Evolutionary conservation across 2,329 filamentous ascomycete genomes (phyloP).

Genomic region (Cordyceps pruinosa): DNA sequence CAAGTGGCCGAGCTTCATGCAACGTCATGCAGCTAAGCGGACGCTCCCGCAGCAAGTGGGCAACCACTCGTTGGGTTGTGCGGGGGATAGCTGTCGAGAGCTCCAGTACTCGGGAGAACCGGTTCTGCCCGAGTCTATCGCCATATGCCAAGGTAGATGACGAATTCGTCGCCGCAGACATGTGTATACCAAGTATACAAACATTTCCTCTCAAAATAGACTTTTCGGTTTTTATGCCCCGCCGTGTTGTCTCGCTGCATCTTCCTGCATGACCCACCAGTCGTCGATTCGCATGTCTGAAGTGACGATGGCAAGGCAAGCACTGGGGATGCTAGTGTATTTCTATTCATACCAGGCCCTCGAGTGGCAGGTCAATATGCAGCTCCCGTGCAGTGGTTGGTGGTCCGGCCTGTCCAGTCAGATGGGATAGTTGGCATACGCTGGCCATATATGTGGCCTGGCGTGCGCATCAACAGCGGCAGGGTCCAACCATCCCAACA

Average conservation of each 20-base stretch:
- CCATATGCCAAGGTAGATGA: background rate
- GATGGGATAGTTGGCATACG: background rate
- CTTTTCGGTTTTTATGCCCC: background rate
- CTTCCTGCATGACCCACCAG: background rate
- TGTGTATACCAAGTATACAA: background rate
- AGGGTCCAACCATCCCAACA: background rate
- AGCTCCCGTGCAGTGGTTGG: background rate
- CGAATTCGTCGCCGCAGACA: background rate
- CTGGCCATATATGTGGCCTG: background rate
- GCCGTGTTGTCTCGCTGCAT: background rate
- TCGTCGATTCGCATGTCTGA: background rate
- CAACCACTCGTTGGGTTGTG: slow-evolving; percentile 2
- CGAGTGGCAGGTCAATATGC: background rate
- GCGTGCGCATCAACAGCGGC: background rate
- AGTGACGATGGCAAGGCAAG: background rate
- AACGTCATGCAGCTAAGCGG: slow-evolving; percentile 6
- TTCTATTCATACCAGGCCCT: background rate
- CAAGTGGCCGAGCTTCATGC: slow-evolving; percentile 3
- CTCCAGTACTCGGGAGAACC: background rate
- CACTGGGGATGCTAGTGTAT: background rate
- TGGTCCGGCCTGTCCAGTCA: background rate
- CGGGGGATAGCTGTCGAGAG: slow-evolving; percentile 2
- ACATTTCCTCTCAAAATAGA: background rate
- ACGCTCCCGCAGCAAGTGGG: slow-evolving; percentile 11
- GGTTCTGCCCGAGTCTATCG: background rate